phyloP scores from a whole-genome alignment of 1,284 basidiomycete genomes.

The Sutorius eximius region DNA sequence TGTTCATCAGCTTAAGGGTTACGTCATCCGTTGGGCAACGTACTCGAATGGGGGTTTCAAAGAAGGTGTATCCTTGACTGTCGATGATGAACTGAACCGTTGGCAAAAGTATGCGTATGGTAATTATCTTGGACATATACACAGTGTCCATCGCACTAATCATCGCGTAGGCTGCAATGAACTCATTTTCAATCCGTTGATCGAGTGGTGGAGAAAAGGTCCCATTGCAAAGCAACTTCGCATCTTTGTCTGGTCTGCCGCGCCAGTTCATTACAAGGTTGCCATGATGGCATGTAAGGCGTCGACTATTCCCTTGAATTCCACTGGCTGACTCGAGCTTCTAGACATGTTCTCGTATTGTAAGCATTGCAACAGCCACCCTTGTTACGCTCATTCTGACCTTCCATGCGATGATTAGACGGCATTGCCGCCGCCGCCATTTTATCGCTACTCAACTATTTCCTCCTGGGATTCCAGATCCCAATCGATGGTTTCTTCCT shows the following conservation, averaged over 20 bases:
- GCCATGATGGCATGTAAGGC: constrained; percentile 66
- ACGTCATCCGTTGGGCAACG: constrained; percentile 72
- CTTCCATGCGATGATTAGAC: constrained; percentile 40
- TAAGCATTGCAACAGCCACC: constrained; percentile 23
- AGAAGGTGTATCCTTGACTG: constrained; percentile 84
- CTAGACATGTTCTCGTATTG: constrained; percentile 87
- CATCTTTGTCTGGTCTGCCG: constrained; percentile 74
- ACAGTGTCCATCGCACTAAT: constrained; percentile 1
- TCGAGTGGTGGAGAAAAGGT: constrained; percentile 69
- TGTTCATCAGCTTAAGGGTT: constrained; percentile 52
- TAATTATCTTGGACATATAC: constrained; percentile 33
- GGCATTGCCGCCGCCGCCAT: constrained; percentile 69
- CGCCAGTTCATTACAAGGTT: constrained; percentile 83
- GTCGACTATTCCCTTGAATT: constrained; percentile 39
- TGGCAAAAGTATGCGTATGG: constrained; percentile 90
- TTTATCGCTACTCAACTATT: constrained; percentile 70
- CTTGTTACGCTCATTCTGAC: background rate
- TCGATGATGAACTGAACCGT: constrained; percentile 77
- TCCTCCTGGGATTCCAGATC: constrained; percentile 66
- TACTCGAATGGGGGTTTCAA: constrained; percentile 82
- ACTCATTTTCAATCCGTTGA: constrained; percentile 76
- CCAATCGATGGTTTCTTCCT: constrained; percentile 68
- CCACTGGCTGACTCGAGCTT: constrained; percentile 11
- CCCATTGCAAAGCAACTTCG: constrained; percentile 78
- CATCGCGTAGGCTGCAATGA: constrained; percentile 52